A percentile compares a stretch with the other conserved stretches of the same genome.
Evolutionary conservation across 2,329 filamentous ascomycete species (phyloP).

Genomic region (Zasmidium citrigriseum): DNA sequence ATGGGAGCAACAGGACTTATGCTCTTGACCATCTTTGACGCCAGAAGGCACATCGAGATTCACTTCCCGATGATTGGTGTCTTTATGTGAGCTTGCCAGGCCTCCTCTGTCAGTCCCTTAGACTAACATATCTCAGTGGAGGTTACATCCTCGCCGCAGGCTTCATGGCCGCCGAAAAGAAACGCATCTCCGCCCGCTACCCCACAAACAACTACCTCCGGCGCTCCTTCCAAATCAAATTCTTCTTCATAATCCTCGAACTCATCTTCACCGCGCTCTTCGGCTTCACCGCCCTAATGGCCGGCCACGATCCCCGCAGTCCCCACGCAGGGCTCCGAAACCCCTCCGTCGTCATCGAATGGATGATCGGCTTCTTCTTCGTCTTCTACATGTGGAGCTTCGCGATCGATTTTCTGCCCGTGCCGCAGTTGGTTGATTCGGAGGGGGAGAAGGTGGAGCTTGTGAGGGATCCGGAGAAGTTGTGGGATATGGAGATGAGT

Average conservation of each 20-base stretch:
- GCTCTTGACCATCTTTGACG: slow-evolving; percentile 80
- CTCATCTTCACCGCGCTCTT: slow-evolving; percentile 61
- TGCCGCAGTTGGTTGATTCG: neutral
- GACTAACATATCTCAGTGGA: slow-evolving; percentile 30
- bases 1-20: slow-evolving; percentile 77
- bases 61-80: slow-evolving; percentile 76
- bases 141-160: slow-evolving; percentile 82
- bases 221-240: slow-evolving; percentile 80
- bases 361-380: slow-evolving; percentile 76
- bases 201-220: slow-evolving; percentile 71
- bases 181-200: slow-evolving; percentile 76
- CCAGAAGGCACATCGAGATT: slow-evolving; percentile 60
- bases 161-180: slow-evolving; percentile 85
- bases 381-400: slow-evolving; percentile 79
- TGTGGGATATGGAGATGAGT: slow-evolving; percentile 2
- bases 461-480: slow-evolving; percentile 3
- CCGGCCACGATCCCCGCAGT: neutral
- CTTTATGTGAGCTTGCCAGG: slow-evolving; percentile 65
- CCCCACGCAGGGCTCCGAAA: slow-evolving; percentile 47
- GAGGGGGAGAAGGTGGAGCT: neutral
- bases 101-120: neutral
- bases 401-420: slow-evolving; percentile 79
- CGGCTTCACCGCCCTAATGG: slow-evolving; percentile 60
- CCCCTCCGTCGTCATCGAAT: slow-evolving; percentile 74
- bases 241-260: slow-evolving; percentile 77